Evolutionary conservation across 306 rosid genomes (phyloP).

Genomic region (Casuarina glauca): DNA sequence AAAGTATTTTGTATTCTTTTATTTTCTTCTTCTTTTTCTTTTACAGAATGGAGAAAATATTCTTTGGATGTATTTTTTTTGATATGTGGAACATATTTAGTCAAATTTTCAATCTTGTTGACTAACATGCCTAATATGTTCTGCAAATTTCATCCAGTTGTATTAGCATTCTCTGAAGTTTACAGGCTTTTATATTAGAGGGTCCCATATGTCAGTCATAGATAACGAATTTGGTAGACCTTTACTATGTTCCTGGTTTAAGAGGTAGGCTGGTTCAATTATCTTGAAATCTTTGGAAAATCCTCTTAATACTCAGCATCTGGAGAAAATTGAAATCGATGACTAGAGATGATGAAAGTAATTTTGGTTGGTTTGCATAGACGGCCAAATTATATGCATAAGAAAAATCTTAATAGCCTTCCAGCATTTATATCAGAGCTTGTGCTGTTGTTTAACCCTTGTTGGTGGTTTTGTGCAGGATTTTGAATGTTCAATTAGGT

Average conservation of each 20-base stretch:
- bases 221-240: not conserved
- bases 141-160: not conserved
- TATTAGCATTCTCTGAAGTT: not conserved
- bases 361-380: not conserved
- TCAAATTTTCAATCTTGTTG: not conserved
- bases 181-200: not conserved
- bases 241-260: not conserved
- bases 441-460: slow-evolving; percentile 17
- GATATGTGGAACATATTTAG: not conserved
- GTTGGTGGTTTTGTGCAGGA: slow-evolving; percentile 48
- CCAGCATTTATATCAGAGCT: not conserved
- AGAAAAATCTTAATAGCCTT: not conserved
- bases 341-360: not conserved
- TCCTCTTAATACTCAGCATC: not conserved
- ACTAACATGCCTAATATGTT: not conserved
- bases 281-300: not conserved
- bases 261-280: not conserved
- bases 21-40: not conserved
- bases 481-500: slow-evolving; percentile 79
- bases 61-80: not conserved
- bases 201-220: not conserved
- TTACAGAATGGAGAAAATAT: not conserved
- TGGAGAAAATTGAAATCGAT: not conserved
- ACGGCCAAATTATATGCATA: not conserved
- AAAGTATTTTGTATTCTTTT: not conserved